Percentiles rank a stretch among this genome's conserved stretches.
Evolutionary conservation across 192 early-diverging fungal genomes (phyloP).

Genomic region (Geosiphon pyriformis): DNA sequence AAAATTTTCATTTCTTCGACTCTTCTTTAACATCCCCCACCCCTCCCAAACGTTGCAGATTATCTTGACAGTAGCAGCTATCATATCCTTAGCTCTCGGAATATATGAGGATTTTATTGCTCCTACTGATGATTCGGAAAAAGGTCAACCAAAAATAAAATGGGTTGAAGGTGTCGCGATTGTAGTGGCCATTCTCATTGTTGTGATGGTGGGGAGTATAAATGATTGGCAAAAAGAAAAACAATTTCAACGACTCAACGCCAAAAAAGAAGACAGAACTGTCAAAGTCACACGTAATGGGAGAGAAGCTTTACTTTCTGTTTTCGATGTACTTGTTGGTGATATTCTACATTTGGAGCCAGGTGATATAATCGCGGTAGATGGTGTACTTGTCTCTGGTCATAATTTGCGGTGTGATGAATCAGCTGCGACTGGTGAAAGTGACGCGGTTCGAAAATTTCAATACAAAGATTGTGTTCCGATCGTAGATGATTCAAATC

Average conservation of each 20-base stretch:
- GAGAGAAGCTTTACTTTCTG: slow-evolving; percentile 60
- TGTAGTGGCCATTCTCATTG: slow-evolving; percentile 73
- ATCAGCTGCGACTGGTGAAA: slow-evolving; percentile 90
- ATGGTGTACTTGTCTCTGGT: slow-evolving; percentile 78
- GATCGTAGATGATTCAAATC: slow-evolving; percentile 28
- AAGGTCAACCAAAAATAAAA: slow-evolving; percentile 49
- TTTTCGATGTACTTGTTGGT: slow-evolving; percentile 80
- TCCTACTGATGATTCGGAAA: slow-evolving; percentile 37
- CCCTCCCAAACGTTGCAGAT: no score
- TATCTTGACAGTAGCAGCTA: slow-evolving; percentile 67
- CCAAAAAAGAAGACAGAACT: slow-evolving; percentile 79
- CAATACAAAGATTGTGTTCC: slow-evolving; percentile 43
- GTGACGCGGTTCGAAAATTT: slow-evolving; percentile 82
- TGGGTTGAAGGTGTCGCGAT: slow-evolving; percentile 89
- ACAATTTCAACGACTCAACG: slow-evolving; percentile 79
- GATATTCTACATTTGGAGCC: slow-evolving; percentile 84
- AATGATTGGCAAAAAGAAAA: slow-evolving; percentile 86
- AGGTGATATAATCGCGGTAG: slow-evolving; percentile 90
- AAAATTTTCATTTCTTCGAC: no score
- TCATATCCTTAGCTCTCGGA: slow-evolving; percentile 73
- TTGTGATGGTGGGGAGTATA: slow-evolving; percentile 68
- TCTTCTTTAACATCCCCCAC: no score
- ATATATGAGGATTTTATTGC: slow-evolving; percentile 71
- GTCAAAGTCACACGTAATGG: slow-evolving; percentile 68
- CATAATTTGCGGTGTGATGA: slow-evolving; percentile 88